These are phyloP conservation scores for Articulospora tetracladia DNA, from an alignment of 495 filamentous ascomycete genomes.

Conservation along the genomic window DNA sequence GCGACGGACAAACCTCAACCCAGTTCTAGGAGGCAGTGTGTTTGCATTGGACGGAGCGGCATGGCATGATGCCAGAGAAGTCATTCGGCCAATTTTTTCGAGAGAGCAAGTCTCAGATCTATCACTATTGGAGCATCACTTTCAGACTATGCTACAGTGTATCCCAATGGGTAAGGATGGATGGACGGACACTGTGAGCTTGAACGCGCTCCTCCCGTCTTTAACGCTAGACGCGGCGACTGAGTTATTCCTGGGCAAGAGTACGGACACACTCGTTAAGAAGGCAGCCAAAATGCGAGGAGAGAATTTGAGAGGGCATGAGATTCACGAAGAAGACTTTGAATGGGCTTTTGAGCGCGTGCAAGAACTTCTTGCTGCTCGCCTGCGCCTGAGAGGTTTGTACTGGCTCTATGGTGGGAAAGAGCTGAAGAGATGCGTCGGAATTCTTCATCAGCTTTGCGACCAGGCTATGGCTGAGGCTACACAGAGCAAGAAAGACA, in stretches of 20 bases:
- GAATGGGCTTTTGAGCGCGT: not conserved
- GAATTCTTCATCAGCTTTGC: not conserved
- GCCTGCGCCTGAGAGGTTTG: not conserved
- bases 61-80: slow-evolving; percentile 46
- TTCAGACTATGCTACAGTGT: slow-evolving; percentile 33
- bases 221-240: slow-evolving; percentile 66
- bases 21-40: slow-evolving; percentile 61
- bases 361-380: not conserved
- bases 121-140: slow-evolving; percentile 45
- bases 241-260: slow-evolving; percentile 65
- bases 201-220: slow-evolving; percentile 58
- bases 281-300: not conserved
- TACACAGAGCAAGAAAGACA: not conserved
- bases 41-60: slow-evolving; percentile 59
- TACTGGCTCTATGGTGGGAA: not conserved
- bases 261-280: not conserved
- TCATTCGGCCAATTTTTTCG: slow-evolving; percentile 38
- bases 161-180: slow-evolving; percentile 9
- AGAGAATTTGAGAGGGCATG: not conserved
- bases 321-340: not conserved
- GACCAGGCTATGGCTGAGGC: not conserved
- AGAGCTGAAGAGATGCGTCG: not conserved
- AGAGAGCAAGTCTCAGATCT: slow-evolving; percentile 31
- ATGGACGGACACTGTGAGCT: slow-evolving; percentile 33
- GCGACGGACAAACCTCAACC: slow-evolving; percentile 41